phyloP scores from a whole-genome alignment of 495 filamentous ascomycete genomes.

The Podospora didyma region DNA sequence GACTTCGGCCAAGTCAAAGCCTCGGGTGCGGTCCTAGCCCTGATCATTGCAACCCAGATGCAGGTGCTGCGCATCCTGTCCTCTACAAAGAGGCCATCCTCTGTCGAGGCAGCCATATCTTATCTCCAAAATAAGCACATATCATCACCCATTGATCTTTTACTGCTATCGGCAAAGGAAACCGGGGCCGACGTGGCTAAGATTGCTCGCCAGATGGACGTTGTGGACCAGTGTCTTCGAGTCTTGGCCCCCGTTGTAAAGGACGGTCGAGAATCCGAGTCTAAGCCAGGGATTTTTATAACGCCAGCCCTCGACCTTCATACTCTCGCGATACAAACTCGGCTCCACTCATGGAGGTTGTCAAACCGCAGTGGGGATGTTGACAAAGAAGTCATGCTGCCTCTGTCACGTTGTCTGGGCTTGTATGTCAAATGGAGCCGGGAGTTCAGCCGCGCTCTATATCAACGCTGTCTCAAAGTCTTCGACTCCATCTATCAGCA shows the following conservation, averaged over 20 bases:
- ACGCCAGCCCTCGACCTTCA: constrained; percentile 61
- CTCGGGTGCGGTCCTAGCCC: constrained; percentile 36
- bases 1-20: constrained; percentile 46
- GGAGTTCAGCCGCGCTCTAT: constrained; percentile 37
- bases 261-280: constrained; percentile 43
- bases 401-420: constrained; percentile 61
- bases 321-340: constrained; percentile 59
- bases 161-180: constrained; percentile 49
- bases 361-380: constrained; percentile 64
- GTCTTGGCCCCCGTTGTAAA: constrained; percentile 58
- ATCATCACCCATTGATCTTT: constrained; percentile 64
- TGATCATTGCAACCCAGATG: constrained; percentile 52
- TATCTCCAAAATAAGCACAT: constrained; percentile 39
- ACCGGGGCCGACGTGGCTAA: constrained; percentile 49
- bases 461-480: constrained; percentile 24
- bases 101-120: constrained; percentile 46
- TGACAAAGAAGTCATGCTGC: constrained; percentile 65
- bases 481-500: constrained; percentile 23
- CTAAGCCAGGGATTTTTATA: constrained; percentile 54
- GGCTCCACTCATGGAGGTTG: constrained; percentile 66
- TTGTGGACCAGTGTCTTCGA: constrained; percentile 61
- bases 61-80: constrained; percentile 48
- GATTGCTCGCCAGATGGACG: constrained; percentile 65
- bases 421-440: constrained; percentile 55
- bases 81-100: constrained; percentile 44